These are phyloP conservation scores for Osmanthus fragrans DNA, from an alignment of 257 asterid species.

Conservation along the genomic window DNA sequence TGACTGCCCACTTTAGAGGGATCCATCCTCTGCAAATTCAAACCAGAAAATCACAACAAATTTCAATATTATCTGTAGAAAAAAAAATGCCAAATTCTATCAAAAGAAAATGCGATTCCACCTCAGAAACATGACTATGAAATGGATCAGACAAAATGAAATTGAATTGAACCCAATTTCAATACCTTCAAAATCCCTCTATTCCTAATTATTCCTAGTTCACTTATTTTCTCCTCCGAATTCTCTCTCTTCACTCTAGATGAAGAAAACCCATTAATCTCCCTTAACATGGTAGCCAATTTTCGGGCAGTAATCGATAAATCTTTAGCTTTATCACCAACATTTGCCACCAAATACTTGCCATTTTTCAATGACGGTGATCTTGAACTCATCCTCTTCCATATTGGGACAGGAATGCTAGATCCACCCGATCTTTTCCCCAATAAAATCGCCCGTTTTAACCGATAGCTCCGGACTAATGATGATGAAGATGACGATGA, in stretches of 20 bases:
- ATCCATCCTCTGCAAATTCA: slow-evolving; percentile 69
- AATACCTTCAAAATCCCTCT: slow-evolving; percentile 44
- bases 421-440: slow-evolving; percentile 71
- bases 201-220: slow-evolving; percentile 41
- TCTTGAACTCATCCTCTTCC: slow-evolving; percentile 68
- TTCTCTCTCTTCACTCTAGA: slow-evolving; percentile 43
- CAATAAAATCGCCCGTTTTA: slow-evolving; percentile 73
- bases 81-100: not conserved
- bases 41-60: slow-evolving; percentile 5
- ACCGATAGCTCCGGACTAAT: slow-evolving; percentile 52
- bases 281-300: slow-evolving; percentile 84
- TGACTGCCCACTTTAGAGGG: slow-evolving; percentile 46
- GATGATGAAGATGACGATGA: slow-evolving; percentile 83
- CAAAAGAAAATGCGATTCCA: slow-evolving; percentile 42
- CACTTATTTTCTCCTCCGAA: slow-evolving; percentile 47
- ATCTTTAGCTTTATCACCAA: slow-evolving; percentile 48
- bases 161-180: slow-evolving; percentile 22
- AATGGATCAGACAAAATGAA: slow-evolving; percentile 36
- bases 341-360: slow-evolving; percentile 37
- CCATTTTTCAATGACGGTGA: slow-evolving; percentile 59
- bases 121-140: slow-evolving; percentile 60
- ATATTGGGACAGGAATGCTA: slow-evolving; percentile 71
- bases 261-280: slow-evolving; percentile 60
- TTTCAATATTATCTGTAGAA: slow-evolving; percentile 21
- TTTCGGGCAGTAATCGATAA: slow-evolving; percentile 68